Percentiles rank a stretch among this genome's conserved stretches.
Conservation (phyloP, 805 yeast species). For the Metschnikowia sp. region DNA sequence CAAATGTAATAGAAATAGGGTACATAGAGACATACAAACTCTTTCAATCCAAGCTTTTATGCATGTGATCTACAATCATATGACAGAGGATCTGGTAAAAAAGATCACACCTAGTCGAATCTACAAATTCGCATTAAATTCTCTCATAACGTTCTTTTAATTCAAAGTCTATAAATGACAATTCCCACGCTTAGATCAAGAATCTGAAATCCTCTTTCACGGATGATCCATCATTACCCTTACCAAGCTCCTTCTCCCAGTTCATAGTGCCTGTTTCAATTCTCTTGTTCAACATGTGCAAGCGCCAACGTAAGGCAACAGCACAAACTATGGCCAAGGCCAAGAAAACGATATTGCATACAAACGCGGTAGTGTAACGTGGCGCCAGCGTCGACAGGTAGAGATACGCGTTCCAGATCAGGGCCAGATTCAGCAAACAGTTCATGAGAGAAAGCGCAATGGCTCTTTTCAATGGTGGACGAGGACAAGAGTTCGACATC, state of each 20-base stretch:
- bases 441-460: conserved; percentile 56
- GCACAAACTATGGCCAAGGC: conserved; percentile 40
- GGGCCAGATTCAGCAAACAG: conserved; percentile 52
- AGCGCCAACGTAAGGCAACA: conserved; percentile 35
- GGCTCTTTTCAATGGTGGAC: conserved; percentile 60
- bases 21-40: too few relatives aligned
- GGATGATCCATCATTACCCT: conserved; percentile 40
- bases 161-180: too few relatives aligned
- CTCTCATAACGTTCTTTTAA: too few relatives aligned
- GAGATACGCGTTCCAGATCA: conserved; percentile 54
- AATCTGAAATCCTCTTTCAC: conserved; percentile 45
- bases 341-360: conserved; percentile 47
- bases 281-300: conserved; percentile 37
- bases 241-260: conserved; percentile 49
- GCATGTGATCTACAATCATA: too few relatives aligned
- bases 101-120: too few relatives aligned
- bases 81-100: too few relatives aligned
- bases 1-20: too few relatives aligned
- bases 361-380: conserved; percentile 44
- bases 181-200: conserved; percentile 20
- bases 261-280: conserved; percentile 46
- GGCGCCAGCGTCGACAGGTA: conserved; percentile 47
- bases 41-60: too few relatives aligned
- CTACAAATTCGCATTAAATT: too few relatives aligned
- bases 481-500: conserved; percentile 53